Percentiles rank a stretch among this genome's conserved stretches.
Conservation (phyloP, 495 filamentous ascomycete genomes). For the Chaetomium cochliodes region DNA sequence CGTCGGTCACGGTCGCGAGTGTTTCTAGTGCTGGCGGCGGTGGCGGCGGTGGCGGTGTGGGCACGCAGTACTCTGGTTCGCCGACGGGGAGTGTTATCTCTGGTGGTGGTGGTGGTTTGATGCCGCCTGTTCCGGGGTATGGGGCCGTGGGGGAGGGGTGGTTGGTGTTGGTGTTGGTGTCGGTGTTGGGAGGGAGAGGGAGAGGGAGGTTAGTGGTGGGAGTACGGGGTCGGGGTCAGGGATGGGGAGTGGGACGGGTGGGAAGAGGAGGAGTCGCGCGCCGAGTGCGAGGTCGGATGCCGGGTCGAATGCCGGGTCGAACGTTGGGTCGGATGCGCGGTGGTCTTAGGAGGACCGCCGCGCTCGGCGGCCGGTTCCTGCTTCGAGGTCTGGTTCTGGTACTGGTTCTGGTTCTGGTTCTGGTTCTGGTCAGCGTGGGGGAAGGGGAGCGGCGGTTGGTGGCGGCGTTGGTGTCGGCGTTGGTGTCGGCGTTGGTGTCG, state of each 20-base stretch:
- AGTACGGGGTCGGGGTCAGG: not conserved
- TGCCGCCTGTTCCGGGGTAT: constrained; percentile 6
- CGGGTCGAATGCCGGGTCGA: constrained; percentile 5
- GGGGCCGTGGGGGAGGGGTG: not conserved
- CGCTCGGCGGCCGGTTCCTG: not conserved
- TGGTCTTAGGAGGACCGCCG: constrained; percentile 33
- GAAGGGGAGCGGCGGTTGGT: not conserved
- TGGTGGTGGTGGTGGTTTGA: constrained; percentile 5
- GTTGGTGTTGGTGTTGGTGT: not conserved
- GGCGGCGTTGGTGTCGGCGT: not conserved
- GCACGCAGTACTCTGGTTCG: constrained; percentile 22
- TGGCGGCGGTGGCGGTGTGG: not conserved
- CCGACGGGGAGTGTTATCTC: constrained; percentile 21
- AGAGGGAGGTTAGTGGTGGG: too few relatives aligned
- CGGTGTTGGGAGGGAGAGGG: too few relatives aligned
- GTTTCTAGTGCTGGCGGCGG: not conserved
- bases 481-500: not conserved
- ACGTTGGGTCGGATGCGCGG: constrained; percentile 14
- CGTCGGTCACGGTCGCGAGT: constrained; percentile 18
- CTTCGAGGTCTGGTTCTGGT: too few relatives aligned
- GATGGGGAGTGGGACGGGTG: not conserved
- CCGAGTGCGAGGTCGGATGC: constrained; percentile 27
- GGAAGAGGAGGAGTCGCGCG: constrained; percentile 22
- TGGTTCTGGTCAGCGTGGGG: not conserved
- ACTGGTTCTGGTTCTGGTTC: too few relatives aligned